Evolutionary conservation across 805 yeast genomes (phyloP), one percentile per base, ranked within the genome.

Genomic region (Lipomyces oligophaga): DNA sequence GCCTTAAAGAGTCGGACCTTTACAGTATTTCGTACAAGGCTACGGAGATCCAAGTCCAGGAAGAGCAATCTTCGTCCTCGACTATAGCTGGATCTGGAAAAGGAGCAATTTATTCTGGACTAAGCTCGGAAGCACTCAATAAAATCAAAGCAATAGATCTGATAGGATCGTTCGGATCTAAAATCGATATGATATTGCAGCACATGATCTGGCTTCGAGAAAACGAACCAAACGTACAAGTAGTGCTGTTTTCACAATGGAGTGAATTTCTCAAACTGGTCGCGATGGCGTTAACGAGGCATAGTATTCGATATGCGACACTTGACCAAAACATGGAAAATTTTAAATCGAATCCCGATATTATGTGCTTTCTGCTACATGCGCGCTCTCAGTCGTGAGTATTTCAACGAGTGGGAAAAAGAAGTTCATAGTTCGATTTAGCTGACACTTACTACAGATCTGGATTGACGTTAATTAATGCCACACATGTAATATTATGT

Each of bases 211-310:
- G 81, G 70, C 66, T 90, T 41, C 76, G 78, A 41, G 61, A 70
- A 3, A 65, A 71, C 20, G 82, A 83, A 24, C 75, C 77, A 0
- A 65, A 69, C 0, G 85, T 82, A 3, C 97, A 93, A 64, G 81
- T 90, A 34, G 81, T 93, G 10, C 67, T 93, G 0, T 93, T 86
- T 61, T 87, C 97, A 16, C 97, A 89, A 63, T 90, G 95, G 89
- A 73, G 79, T 20, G 86, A 79, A 28, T 76, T 89, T 64, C 65
- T 93, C 33, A 73, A 72, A 32, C 72, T 86, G 18, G 63, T 93
- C 24, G 80, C 82, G 0, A 69, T 73, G 22, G 89, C 96, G 0
- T 69, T 90, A 49, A 71, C 68, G 18, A 71, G 73, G 34, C 80
- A 83, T 52, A 74, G 73, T 4, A 74, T 89, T 19, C 60, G 69